These are phyloP conservation scores for Cucumis sativus DNA, from an alignment of 306 rosid species.

Conservation along the genomic window DNA sequence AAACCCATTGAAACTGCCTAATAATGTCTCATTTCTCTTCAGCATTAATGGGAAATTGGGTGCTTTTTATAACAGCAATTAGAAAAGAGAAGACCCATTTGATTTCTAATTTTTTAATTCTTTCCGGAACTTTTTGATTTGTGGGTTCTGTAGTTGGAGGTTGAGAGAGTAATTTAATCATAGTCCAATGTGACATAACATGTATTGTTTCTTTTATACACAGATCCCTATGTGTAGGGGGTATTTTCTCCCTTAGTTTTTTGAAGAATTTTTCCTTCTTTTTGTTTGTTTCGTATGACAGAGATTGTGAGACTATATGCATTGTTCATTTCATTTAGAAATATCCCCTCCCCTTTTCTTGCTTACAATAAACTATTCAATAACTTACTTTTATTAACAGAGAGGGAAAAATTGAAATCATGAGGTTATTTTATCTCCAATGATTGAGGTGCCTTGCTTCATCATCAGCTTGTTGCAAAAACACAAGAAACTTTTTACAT, in stretches of 20 bases:
- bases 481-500: not conserved
- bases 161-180: not conserved
- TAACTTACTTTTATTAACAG: not conserved
- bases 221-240: not conserved
- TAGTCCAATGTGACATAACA: not conserved
- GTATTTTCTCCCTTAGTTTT: not conserved
- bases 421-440: not conserved
- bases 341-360: not conserved
- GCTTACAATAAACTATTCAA: not conserved
- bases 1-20: not conserved
- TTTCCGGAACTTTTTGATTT: not conserved
- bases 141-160: not conserved
- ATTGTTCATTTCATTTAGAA: not conserved
- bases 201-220: not conserved
- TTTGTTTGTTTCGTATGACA: slow-evolving; percentile 42
- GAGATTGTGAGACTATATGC: not conserved
- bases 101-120: not conserved
- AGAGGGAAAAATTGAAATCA: not conserved
- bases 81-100: no score
- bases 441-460: slow-evolving; percentile 11
- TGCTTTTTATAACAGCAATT: not conserved
- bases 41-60: not conserved
- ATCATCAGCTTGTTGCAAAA: not conserved
- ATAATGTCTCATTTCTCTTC: not conserved
- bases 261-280: not conserved